These are phyloP conservation scores for Acanthamoeba sp. DNA, from an alignment of 208 protist species.

Conservation along the genomic window DNA sequence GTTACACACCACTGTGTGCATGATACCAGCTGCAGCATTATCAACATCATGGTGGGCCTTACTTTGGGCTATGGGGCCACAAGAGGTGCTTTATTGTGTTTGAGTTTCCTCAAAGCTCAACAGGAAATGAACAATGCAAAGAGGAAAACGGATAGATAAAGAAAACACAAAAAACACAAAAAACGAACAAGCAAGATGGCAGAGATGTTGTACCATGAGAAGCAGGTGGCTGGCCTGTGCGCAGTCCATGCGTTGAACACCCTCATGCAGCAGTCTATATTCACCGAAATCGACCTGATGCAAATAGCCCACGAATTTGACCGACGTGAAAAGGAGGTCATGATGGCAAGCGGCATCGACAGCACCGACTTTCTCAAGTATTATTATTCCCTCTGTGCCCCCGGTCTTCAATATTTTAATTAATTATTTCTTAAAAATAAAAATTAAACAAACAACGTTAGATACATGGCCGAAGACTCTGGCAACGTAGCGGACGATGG, in stretches of 20 bases:
- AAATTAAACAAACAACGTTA: not conserved
- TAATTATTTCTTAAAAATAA: not conserved
- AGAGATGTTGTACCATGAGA: constrained; percentile 71
- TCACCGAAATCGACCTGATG: constrained; percentile 73
- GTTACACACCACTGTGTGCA: too few species aligned
- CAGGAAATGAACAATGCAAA: not conserved
- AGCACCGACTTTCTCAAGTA: constrained; percentile 65
- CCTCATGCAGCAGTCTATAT: constrained; percentile 38
- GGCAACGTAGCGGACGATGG: constrained; percentile 74
- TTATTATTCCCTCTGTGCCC: not conserved
- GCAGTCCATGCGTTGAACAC: constrained; percentile 76
- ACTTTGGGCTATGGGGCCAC: too few species aligned
- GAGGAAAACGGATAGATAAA: not conserved
- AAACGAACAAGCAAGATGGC: not conserved
- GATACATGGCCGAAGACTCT: constrained; percentile 56
- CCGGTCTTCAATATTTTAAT: not conserved
- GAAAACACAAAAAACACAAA: not conserved
- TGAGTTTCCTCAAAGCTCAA: too few species aligned
- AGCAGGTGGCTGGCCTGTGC: constrained; percentile 74
- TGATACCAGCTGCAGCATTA: not conserved
- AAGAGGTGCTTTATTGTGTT: too few species aligned
- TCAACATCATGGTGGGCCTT: too few species aligned
- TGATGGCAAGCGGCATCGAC: constrained; percentile 67
- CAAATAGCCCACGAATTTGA: constrained; percentile 75
- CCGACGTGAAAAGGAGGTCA: constrained; percentile 18